Evolutionary conservation across 768 basidiomycete genomes (phyloP), one percentile per base, ranked within the genome.

Genomic region (Phylloporus sp.): DNA sequence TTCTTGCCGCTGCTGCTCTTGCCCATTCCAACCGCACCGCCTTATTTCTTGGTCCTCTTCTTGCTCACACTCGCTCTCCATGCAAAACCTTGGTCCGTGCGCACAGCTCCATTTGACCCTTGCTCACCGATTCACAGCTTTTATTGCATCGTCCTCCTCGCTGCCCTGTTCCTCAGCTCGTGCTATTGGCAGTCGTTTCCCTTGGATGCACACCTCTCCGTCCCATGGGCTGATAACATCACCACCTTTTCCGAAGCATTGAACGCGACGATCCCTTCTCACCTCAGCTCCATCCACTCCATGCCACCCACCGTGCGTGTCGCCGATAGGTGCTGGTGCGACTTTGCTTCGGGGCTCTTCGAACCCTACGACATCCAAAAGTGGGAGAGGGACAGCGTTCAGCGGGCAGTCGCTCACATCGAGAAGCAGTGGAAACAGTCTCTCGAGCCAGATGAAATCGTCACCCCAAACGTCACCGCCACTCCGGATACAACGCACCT

Each of bases 121-220:
- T 27, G n/a, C 48, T 54, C 36, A 64, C 48, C 15, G 21, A 7
- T 46, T 6, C 37, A 2, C 48, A 92, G 90, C 58, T 89, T 90
- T 63, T 92, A 92, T 63, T 92, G 90, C 72, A 84, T 92, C 44
- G 74, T 89, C 20, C 75, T 92, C 18, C 79, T 92, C 13, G 75
- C 80, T 0, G 85, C 89, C n/a, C 75, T 91, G 39, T 91, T 90
- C 63, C 73, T 89, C 50, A 86, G 90, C 14, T 86, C 90, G 15
- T 92, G 90, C 63, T 90, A 90, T 66, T 91, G 90, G 90, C 86
- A 87, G 52, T 86, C 90, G 24, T 79, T 89, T 46, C 78, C 83
- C 20, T 64, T 81, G 38, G 77, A 82, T 50, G 79, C 76, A 22
- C 71, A 76, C 1, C 79, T 90, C 48, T 75, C 79, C 11, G 63